Base-by-base conservation (phyloP, 352 stramenopile genomes). In the Globisporangium carolinianum region DNA sequence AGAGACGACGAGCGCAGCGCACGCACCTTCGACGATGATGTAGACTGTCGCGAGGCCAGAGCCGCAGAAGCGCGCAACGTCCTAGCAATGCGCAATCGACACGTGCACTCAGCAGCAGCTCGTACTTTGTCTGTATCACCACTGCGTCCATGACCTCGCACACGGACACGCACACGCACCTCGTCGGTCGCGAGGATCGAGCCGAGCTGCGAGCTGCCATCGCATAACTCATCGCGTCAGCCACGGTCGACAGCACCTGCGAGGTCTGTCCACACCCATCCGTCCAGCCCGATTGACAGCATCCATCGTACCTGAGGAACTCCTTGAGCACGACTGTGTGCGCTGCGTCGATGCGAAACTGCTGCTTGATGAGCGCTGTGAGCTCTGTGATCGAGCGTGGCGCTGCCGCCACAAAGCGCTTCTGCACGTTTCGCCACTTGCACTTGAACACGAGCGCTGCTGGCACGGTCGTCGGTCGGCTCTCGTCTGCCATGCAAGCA, bases 351-450 rank as follows among this genome's bases (percentile, higher is more conserved):
- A 68, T 71, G n/a, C 67, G 62, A 52, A 91, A 74, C 7, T 87
- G 55, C 5, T 62, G 57, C 14, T 69, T 57, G 36, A 87, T 65
- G 7, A 74, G 58, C 53, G 72, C 14, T 3, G 62, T 42, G 35
- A 91, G 54, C 15, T 76, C 64, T 8, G 54, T 10, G 14, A 76
- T 51, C 5, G 62, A 76, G 3, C 51, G 38, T 18, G 74, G 66
- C 6, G 60, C 59, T 17, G 55, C 63, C 5, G 72, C 68, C 2
- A 60, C 57, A 46, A 91, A 86, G 32, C 83, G 67, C 45, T 72
- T 71, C 38, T 69, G 65, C 17, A 63, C 64, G 41, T 73, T 69
- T 12, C 69, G 71, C 70, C 71, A 89, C 57, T 91, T 91, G 75
- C 82, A 89, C 54, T 76, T 76, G 50, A 89, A 79, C 36, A 71